These are phyloP conservation scores for Rusavskia elegans DNA, from an alignment of 495 filamentous ascomycete species.

Conservation along the genomic window DNA sequence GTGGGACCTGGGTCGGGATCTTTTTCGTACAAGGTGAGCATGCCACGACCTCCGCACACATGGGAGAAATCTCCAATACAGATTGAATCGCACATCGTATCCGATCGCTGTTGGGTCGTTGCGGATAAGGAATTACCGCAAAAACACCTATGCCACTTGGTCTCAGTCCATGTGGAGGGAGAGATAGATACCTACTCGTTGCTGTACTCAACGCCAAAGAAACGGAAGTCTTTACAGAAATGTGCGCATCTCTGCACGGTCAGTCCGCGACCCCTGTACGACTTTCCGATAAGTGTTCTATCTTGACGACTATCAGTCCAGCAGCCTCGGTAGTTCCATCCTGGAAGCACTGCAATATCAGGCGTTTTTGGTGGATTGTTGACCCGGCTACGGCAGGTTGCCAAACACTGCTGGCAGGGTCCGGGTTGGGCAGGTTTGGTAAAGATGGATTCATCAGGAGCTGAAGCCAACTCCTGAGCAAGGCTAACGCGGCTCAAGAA, in stretches of 20 bases:
- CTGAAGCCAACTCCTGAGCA: too few species aligned
- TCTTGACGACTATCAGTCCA: background rate
- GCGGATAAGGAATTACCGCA: background rate
- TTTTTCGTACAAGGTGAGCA: background rate
- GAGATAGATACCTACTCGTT: background rate
- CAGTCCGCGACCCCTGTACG: background rate
- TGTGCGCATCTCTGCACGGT: background rate
- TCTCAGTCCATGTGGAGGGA: background rate
- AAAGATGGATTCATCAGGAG: too few species aligned
- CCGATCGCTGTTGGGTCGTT: background rate
- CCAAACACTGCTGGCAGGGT: too few species aligned
- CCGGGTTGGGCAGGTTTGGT: too few species aligned
- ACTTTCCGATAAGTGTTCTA: background rate
- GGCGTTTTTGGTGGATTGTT: background rate
- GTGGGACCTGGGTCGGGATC: background rate
- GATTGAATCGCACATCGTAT: background rate
- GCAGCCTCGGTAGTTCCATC: conserved; percentile 1
- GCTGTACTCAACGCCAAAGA: conserved; percentile 1
- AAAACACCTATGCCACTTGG: background rate
- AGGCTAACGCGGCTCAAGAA: too few species aligned
- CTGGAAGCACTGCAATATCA: background rate
- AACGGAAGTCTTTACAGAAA: background rate
- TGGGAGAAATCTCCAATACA: background rate
- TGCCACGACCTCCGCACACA: background rate
- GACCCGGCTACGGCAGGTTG: too few species aligned